Evolutionary conservation across 202 grass and related monocot genomes (phyloP), one percentile per base, ranked within the genome.

Genomic region (Zoysia matrella): DNA sequence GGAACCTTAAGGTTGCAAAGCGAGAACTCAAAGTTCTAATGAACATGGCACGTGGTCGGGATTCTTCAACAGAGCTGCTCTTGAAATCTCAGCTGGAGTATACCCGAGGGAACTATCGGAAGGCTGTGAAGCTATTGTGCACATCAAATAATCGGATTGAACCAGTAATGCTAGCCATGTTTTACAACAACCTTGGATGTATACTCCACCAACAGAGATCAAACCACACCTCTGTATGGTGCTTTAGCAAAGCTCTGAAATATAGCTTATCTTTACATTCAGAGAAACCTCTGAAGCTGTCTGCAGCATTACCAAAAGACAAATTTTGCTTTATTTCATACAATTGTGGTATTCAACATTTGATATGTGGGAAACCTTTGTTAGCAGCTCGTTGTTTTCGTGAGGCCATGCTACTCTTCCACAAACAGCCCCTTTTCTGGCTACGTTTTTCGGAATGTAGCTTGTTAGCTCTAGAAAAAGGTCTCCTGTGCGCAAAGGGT

Each of bases 41-140:
- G 96, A 98, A 98, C 85, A 90, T 98, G 87, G 92, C 89, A 81
- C 92, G 89, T 77, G 91, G 93, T 82, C 91, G 92, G 86, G 92
- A 98, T 93, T 98, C 90, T 44, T 98, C 92, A 14, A 86, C 87
- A 43, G 92, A 94, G 74, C 90, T 98, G 50, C 84, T 95, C 58
- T 84, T 98, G 72, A 98, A 98, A 74, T 95, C 92, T 77, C 96
- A 95, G 67, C 89, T 98, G 86, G 95, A 98, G 75, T 95, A 95
- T 92, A 87, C 92, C 41, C 84, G 96, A 80, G 92, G 95, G 9
- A 98, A 98, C 76, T 86, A 95, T 74, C 82, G 90, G 65, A 98
- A 98, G 69, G 92, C 96, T 79, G 89, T 95, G 80, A 98, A 92
- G 80, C 87, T 98, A n/a, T 87, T 98, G 83, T 90, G 86, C 70